phyloP scores from a whole-genome alignment of 805 yeast genomes.

The Saturnispora silvae region DNA sequence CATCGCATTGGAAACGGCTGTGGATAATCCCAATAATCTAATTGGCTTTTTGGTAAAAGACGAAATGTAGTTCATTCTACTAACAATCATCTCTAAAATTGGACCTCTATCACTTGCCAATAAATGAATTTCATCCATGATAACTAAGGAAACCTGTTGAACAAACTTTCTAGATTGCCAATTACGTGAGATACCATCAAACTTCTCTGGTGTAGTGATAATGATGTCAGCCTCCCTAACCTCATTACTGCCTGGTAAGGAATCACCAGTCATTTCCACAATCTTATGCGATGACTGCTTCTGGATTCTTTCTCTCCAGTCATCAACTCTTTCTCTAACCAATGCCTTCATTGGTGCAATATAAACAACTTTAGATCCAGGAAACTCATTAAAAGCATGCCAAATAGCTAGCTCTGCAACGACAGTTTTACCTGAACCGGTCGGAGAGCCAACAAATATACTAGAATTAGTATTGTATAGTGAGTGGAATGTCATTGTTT shows the following conservation, averaged over 20 bases:
- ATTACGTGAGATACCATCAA: slow-evolving; percentile 78
- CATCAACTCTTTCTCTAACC: slow-evolving; percentile 74
- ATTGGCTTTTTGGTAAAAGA: slow-evolving; percentile 50
- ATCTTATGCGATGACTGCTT: slow-evolving; percentile 38
- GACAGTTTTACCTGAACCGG: slow-evolving; percentile 96
- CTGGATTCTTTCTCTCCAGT: slow-evolving; percentile 53
- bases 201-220: slow-evolving; percentile 78
- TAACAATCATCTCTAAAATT: slow-evolving; percentile 79
- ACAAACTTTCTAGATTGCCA: slow-evolving; percentile 76
- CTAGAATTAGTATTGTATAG: slow-evolving; percentile 69
- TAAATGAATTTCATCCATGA: slow-evolving; percentile 80
- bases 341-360: slow-evolving; percentile 88
- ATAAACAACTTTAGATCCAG: slow-evolving; percentile 71
- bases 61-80: slow-evolving; percentile 68
- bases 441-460: slow-evolving; percentile 93
- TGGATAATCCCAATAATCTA: slow-evolving; percentile 66
- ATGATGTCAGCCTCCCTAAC: slow-evolving; percentile 63
- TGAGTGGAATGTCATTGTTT: slow-evolving; percentile 91
- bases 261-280: slow-evolving; percentile 78
- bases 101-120: slow-evolving; percentile 84
- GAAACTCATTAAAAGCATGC: slow-evolving; percentile 83
- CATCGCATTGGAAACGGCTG: slow-evolving; percentile 77
- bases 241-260: slow-evolving; percentile 59
- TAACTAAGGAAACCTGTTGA: slow-evolving; percentile 61
- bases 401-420: slow-evolving; percentile 96